These are phyloP conservation scores for Trifolium repens DNA, from an alignment of 306 rosid species.

Conservation along the genomic window DNA sequence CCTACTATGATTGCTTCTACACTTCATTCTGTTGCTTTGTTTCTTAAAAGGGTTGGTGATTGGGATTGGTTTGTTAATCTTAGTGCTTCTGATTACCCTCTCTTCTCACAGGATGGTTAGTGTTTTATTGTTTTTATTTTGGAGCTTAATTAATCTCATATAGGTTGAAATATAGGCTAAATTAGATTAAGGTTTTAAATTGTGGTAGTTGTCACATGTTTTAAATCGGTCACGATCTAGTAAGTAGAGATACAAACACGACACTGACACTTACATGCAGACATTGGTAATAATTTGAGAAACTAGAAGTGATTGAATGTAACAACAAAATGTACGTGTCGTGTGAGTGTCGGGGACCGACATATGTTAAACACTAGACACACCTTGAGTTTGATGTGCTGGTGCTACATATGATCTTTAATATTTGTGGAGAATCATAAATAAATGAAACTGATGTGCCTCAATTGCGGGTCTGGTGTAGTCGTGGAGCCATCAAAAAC, in stretches of 20 bases:
- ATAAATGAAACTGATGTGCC: neutral
- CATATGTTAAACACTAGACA: neutral
- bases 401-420: neutral
- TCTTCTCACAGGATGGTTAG: constrained; percentile 80
- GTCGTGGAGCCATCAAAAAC: neutral
- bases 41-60: constrained; percentile 64
- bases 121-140: neutral
- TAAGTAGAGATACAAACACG: neutral
- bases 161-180: neutral
- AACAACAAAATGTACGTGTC: neutral
- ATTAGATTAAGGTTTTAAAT: neutral
- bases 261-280: neutral
- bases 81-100: constrained; percentile 93
- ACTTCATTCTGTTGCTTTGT: constrained; percentile 73
- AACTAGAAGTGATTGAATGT: neutral
- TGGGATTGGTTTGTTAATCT: constrained; percentile 98
- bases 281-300: neutral
- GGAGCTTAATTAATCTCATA: neutral
- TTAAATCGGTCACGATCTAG: neutral
- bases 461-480: neutral
- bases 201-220: neutral
- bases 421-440: neutral
- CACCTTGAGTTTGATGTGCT: neutral
- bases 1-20: constrained; percentile 79
- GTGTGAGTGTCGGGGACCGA: neutral